Evolutionary conservation across 1,284 basidiomycete species (phyloP), one percentile per base, ranked within the genome.

Genomic region (Ceratobasidium sp.): DNA sequence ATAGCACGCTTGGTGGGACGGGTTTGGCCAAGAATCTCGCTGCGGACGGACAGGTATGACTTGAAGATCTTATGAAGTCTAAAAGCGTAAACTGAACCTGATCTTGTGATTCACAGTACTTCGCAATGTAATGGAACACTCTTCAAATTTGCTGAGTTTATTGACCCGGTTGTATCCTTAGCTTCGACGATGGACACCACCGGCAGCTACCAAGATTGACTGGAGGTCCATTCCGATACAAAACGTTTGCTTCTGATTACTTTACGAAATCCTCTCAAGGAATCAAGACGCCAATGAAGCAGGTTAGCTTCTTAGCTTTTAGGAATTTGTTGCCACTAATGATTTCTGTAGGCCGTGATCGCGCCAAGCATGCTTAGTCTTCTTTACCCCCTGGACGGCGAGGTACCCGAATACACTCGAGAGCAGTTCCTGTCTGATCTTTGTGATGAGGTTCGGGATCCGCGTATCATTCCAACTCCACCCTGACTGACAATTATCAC

Each of bases 161-260:
- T n/a, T n/a, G n/a, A n/a, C n/a, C n/a, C n/a, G n/a, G n/a, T n/a
- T n/a, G n/a, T 21, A 7, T 26, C 23, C 74, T 74, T 13, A 74
- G 75, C 26, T 77, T 77, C 59, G 76, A 76, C 47, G 76, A 77
- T 58, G 76, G 74, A 3, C 76, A 77, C 57, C 74, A 75, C 58
- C 74, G 75, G 4, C 74, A 75, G 55, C 67, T 77, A 2, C 76
- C 76, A 9, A 55, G 76, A 13, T 73, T 77, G 23, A 59, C 71
- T 16, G 74, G 66, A 35, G 75, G 76, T 21, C 76, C 76, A 14
- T 76, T 77, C 73, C 69, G 72, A n/a, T 76, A 74, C 59, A 74
- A 74, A 26, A 74, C 71, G 28, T 76, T 76, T 43, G 76, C 73
- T 7, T 72, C 72, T 59, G 75, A 76, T 11, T 69, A 72, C 43